Base-by-base conservation (phyloP, 2,329 filamentous ascomycete genomes). In the Fusarium sp. region DNA sequence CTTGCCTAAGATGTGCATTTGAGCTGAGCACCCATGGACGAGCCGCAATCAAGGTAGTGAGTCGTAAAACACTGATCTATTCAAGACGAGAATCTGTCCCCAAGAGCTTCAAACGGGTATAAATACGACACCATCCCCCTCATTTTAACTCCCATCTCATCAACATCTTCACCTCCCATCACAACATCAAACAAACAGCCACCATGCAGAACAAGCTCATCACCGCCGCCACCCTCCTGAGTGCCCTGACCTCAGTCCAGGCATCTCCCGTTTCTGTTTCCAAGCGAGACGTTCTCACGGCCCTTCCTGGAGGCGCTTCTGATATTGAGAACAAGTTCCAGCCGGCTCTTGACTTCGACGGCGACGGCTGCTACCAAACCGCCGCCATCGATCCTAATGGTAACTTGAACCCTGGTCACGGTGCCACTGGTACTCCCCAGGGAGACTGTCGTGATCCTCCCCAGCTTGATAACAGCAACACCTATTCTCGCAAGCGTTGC, bases 361-460 rank as follows among this genome's bases (percentile, higher is more conserved):
- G 71, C 2, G 82, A 84, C 49, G 80, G 83, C 14, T 84, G 83
- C 74, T 85, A 86, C 76, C 84, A 86, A 70, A 85, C 85, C 3
- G 84, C 86, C n/a, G 85, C 85, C 45, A 83, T 87, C 42, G 80
- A 80, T 66, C 77, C 76, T 1, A 63, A 78, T 14, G 84, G 85
- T 33, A 79, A 79, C 39, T 78, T 72, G 26, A 80, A 80, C 59
- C 74, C 73, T 0, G 79, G 79, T 5, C 73, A 76, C 2, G 75
- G 28, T 28, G 73, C 79, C 9, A 80, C 78, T 8, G 77, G 77
- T 28, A 80, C 76, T 8, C 79, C 78, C 12, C 51, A 79, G 63
- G 79, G 75, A 33, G 72, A 79, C 18, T 82, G 80, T 45, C 80
- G 80, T 31, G 77, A 80, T n/a, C 64, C 72, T 15, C 74, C 48